Evolutionary conservation across 257 asterid genomes (phyloP), one percentile per base, ranked within the genome.

Genomic region (Solanum pennellii): DNA sequence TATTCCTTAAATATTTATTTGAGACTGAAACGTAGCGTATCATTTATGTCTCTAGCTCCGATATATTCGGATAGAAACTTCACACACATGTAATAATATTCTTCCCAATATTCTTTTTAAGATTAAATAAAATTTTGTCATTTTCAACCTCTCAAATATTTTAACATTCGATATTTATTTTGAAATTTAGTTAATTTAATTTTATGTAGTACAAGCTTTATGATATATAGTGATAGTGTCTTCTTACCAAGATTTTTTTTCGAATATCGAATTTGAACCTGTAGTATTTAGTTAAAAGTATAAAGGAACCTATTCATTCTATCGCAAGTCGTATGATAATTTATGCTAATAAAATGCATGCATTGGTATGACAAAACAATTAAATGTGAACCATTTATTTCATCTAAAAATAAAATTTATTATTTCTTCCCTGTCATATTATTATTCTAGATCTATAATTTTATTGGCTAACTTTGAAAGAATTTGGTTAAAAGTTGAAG

Each of bases 401-500:
- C 25, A 25, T 44, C 41, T 45, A 27, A 79, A 62, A 80, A 80
- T 39, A 79, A 27, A 45, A 15, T 80, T 45, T 79, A 27, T 80
- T 65, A 27, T 47, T 42, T 80, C 85, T 80, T 80, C 2, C 29
- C 66, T 27, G 27, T 47, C 42, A 18, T 21, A 72, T 18, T 16
- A 79, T 79, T 45, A 79, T 79, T 45, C 84, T 79, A 15, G 84
- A 27, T 47, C 68, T 80, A 21, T 1, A 80, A 47, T 80, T 80
- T 80, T 47, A 47, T 47, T 16, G 68, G 44, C 18, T 12, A 80
- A 80, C 42, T 29, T 31, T 47, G 16, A 29, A 47, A 80, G 65
- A 47, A 47, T 47, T 47, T 80, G 85, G 85, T 80, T 45, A 80
- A 77, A 80, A 80, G 85, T 80, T 16, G 85, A 47, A 49, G 27